Base-by-base conservation (phyloP, 2,329 filamentous ascomycete genomes). In the Proliferodiscus dingleyae region DNA sequence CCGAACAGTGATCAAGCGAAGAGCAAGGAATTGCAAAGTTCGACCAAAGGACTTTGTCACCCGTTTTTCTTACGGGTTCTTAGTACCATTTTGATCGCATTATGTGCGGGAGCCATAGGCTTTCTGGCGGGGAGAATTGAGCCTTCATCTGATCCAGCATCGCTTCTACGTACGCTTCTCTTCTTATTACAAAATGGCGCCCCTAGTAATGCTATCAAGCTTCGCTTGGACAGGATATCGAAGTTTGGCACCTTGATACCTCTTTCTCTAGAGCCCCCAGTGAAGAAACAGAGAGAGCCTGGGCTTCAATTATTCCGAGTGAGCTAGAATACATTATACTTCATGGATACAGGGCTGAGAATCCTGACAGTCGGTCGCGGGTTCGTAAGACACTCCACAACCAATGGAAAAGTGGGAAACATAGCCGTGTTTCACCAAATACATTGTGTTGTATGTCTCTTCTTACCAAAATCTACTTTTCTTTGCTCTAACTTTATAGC, bases 361-460 rank as follows among this genome's bases (percentile, higher is more conserved):
- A 3, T 8, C 26, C 8, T 28, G 7, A 39, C 13, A 39, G 37
- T 26, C 28, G 37, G 37, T n/a, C 37, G 37, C 2, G 37, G 37
- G 2, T 39, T 39, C 13, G 37, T 39, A 26, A 21, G 37, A 11
- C 21, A 39, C 15, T 8, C 21, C n/a, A 39, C 18, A 11, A 39
- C 37, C 6, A 39, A 39, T 26, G 21, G 23, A 3, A 26, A 18
- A 39, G 23, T 39, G 1, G 37, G 37, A 39, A 39, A 39, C 22
- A 16, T 39, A 15, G 37, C 37, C 10, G 23, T 39, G 10, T 39
- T 39, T 15, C 37, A 39, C 16, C 37, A 39, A 23, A 39, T 39
- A 3, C 37, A 39, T 11, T 39, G 37, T 11, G 37, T 39, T 10
- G 37, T 39, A 39, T 18, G n/a, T 8, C 37, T 26, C 7, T 26